Evolutionary conservation across 1,139 yeast genomes (phyloP), one percentile per base, ranked within the genome.

Genomic region (Taphrina communis): DNA sequence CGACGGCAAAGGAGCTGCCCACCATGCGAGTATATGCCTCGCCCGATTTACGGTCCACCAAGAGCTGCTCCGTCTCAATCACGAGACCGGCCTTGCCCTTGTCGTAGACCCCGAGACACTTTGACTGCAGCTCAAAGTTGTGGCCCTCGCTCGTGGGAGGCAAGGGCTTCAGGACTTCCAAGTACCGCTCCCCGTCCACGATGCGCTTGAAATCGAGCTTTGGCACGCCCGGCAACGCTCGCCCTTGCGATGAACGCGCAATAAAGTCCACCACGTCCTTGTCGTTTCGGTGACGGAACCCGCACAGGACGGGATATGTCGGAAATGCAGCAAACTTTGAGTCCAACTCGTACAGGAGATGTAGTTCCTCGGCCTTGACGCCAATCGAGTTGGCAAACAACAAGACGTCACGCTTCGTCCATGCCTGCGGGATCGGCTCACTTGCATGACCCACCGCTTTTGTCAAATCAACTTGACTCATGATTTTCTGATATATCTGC

Each of bases 81-180:
- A 63, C 67, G 48, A 63, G 67, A 14, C 67, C 67, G 55, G 67
- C 67, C 46, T 63, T 63, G 61, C 67, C 67, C 36, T 63, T 63
- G 38, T 63, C 67, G 48, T 63, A 63, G 35, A 63, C 52, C 5
- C 67, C 67, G 9, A 63, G 36, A 36, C 59, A 55, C 48, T 63
- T 63, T 6, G 67, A 52, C 31, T 63, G 48, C 19, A 53, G 35
- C 36, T 53, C 61, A 51, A 63, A 63, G 50, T 63, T 61, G 48
- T 63, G 61, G 35, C 67, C 67, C 41, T 53, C 61, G 9, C 55
- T 42, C 17, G 52, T 55, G 9, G 61, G 53, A 14, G 67, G 67
- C 12, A 63, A 14, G 11, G 67, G 67, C 39, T 63, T 53, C 36
- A 63, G 14, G 35, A 63, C 46, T 31, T 63, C 67, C 59, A 63